These are phyloP conservation scores for Paecilomyces variotii DNA, from an alignment of 2,329 filamentous ascomycete species.

Conservation along the genomic window DNA sequence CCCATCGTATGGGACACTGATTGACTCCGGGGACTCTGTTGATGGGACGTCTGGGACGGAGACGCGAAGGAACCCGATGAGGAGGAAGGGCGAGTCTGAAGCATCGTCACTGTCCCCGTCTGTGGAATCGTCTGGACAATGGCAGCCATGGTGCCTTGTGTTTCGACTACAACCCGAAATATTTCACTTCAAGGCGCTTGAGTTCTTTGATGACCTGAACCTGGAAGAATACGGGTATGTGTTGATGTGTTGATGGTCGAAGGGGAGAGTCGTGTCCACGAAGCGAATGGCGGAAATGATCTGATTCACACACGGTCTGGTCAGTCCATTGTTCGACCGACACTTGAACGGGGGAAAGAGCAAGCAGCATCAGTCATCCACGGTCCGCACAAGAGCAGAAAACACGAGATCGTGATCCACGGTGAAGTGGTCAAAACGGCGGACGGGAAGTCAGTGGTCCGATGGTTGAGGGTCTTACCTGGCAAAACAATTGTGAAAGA, in stretches of 20 bases:
- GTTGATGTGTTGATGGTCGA: not conserved
- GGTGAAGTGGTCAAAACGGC: slow-evolving; percentile 3
- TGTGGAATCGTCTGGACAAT: slow-evolving; percentile 75
- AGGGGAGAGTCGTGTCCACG: slow-evolving; percentile 1
- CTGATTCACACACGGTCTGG: not conserved
- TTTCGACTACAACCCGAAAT: slow-evolving; percentile 12
- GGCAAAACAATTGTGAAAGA: slow-evolving; percentile 6
- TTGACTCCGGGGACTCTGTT: slow-evolving; percentile 33
- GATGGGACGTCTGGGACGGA: slow-evolving; percentile 21
- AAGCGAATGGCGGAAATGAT: slow-evolving; percentile 1
- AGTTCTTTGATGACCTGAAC: not conserved
- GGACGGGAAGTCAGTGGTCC: slow-evolving; percentile 3
- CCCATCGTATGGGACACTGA: slow-evolving; percentile 32
- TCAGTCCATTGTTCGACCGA: not conserved
- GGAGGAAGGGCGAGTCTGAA: slow-evolving; percentile 64
- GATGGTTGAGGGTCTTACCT: not conserved
- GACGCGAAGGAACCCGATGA: slow-evolving; percentile 50
- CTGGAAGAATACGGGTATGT: slow-evolving; percentile 9
- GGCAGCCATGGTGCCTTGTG: slow-evolving; percentile 62
- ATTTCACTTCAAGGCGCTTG: slow-evolving; percentile 6
- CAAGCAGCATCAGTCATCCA: not conserved
- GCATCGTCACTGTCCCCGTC: slow-evolving; percentile 64
- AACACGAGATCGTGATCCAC: not conserved
- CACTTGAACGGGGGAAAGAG: not conserved
- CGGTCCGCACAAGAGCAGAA: not conserved